These are phyloP conservation scores for Pseudocercospora eumusae DNA, from an alignment of 2,329 filamentous ascomycete genomes.

Conservation along the genomic window DNA sequence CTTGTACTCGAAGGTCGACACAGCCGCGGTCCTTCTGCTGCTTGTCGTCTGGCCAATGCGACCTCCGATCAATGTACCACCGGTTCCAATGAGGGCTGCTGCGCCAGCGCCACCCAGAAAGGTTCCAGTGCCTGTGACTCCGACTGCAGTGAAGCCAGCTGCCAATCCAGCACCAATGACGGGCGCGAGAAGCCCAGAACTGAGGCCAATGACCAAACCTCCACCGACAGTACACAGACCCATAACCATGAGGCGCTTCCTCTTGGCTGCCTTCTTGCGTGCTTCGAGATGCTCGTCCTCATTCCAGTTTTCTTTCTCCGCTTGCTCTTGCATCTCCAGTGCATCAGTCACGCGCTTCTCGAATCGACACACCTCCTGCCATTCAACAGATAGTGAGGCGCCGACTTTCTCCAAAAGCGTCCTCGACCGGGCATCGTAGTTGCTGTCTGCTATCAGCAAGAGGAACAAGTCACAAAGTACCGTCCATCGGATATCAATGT, in stretches of 20 bases:
- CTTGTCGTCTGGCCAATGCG: constrained; percentile 84
- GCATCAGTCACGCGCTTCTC: constrained; percentile 97
- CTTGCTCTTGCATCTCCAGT: constrained; percentile 93
- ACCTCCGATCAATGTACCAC: constrained; percentile 80
- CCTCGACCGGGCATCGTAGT: constrained; percentile 87
- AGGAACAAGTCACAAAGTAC: constrained; percentile 94
- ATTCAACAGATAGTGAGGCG: constrained; percentile 74
- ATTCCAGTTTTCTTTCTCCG: constrained; percentile 95
- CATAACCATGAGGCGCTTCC: constrained; percentile 89
- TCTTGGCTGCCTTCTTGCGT: constrained; percentile 77
- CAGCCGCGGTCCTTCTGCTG: constrained; percentile 82
- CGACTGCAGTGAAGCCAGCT: constrained; percentile 92
- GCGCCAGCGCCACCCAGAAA: constrained; percentile 92
- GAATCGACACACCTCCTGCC: constrained; percentile 93
- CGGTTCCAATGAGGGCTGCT: constrained; percentile 89
- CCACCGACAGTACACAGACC: constrained; percentile 94
- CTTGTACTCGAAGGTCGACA: constrained; percentile 95
- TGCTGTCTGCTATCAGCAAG: constrained; percentile 90
- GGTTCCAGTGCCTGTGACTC: constrained; percentile 80
- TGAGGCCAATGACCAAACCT: constrained; percentile 90
- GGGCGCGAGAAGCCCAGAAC: constrained; percentile 85
- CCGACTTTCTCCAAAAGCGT: constrained; percentile 81
- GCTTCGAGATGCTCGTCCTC: constrained; percentile 91
- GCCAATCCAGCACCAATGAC: constrained; percentile 92
- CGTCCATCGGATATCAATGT: constrained; percentile 96